Base-by-base conservation (phyloP, 1,284 basidiomycete species). In the Boletus calvinii region DNA sequence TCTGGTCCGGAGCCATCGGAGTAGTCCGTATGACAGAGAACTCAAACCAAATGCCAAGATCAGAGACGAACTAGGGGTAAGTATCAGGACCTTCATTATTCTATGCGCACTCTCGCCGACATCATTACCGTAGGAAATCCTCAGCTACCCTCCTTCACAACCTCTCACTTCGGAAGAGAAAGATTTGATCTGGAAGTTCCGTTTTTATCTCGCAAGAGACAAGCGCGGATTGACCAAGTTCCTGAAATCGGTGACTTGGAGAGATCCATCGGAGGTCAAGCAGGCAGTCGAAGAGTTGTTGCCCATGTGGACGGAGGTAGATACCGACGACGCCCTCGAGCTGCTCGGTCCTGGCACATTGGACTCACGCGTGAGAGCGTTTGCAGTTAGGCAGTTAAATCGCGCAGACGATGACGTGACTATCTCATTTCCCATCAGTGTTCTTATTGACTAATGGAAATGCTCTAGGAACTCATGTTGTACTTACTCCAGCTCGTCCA, bases 401-500 rank as follows among this genome's bases (percentile, higher is more conserved):
- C 76, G 92, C 45, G 96, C 97, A 1, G 96, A 97, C 59, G 95
- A 99, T 63, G 96, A 98, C 59, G 94, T 95, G 62, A 62, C 79
- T 72, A 22, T 34, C 34, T 9, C 32, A 43, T 31, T 59, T 49
- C n/a, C 22, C 43, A 36, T 48, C 9, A 40, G 42, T 10, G 9
- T 4, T 34, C 8, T 45, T 35, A 37, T 30, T 34, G 18, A 31
- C 41, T 62, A 24, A 56, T 26, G 8, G n/a, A 40, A 11, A 37
- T 35, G 10, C 17, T 50, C 0, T 66, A 96, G 90, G 96, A 99
- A 68, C 79, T 99, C 4, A 77, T 93, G 47, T 70, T 98, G 1
- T 99, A 99, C 68, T 78, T 99, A 2, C 74, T 99, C 6, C 97
- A 99, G 72, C 83, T 99, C 3, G 96, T 99, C 0, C 97, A 99